These are phyloP conservation scores for Xerocomus spinulosus DNA, from an alignment of 768 basidiomycete species.

Conservation along the genomic window DNA sequence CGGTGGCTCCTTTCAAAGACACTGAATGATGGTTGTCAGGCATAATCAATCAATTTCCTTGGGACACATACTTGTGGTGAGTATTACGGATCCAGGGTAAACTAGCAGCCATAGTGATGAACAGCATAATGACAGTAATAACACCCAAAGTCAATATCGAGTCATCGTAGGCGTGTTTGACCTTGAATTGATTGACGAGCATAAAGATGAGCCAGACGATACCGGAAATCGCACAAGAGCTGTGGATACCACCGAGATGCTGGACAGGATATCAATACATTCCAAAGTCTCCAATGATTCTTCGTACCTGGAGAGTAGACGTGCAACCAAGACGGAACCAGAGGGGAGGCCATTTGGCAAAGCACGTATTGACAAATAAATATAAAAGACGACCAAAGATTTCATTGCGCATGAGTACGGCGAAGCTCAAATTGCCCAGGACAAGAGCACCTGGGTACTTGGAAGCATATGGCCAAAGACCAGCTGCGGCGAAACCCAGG, in stretches of 20 bases:
- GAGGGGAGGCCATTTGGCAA: constrained; percentile 81
- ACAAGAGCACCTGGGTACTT: constrained; percentile 67
- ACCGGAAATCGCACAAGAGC: constrained; percentile 68
- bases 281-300: background rate
- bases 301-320: constrained; percentile 58
- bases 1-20: constrained; percentile 79
- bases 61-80: constrained; percentile 64
- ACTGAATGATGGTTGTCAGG: constrained; percentile 31
- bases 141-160: constrained; percentile 60
- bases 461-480: constrained; percentile 64
- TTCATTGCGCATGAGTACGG: constrained; percentile 78
- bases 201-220: constrained; percentile 66
- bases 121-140: constrained; percentile 51
- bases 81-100: constrained; percentile 78
- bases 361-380: constrained; percentile 61
- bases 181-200: constrained; percentile 51
- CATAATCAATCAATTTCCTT: background rate
- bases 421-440: constrained; percentile 65
- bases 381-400: constrained; percentile 77
- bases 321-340: constrained; percentile 70
- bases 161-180: constrained; percentile 46
- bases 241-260: constrained; percentile 80
- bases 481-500: constrained; percentile 54
- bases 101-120: constrained; percentile 58
- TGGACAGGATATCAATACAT: constrained; percentile 23